These are phyloP conservation scores for Isatis tinctoria DNA, from an alignment of 345 rosid species.

Conservation along the genomic window DNA sequence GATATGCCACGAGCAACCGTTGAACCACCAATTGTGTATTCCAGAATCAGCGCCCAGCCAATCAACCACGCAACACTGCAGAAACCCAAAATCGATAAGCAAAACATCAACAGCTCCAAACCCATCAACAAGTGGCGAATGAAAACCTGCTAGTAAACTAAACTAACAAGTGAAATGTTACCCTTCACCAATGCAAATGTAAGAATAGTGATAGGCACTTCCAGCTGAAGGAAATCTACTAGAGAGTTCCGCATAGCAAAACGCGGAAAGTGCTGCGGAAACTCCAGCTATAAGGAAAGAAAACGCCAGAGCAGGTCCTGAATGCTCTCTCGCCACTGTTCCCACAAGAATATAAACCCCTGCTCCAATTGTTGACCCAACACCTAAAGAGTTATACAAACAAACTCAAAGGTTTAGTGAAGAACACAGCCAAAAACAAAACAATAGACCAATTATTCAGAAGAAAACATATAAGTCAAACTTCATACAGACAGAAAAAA, in stretches of 20 bases:
- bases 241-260: slow-evolving; percentile 94
- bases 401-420: neutral
- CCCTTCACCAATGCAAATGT: slow-evolving; percentile 98
- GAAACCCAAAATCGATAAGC: neutral
- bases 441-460: neutral
- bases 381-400: slow-evolving; percentile 46
- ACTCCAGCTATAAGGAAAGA: slow-evolving; percentile 91
- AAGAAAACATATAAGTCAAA: neutral
- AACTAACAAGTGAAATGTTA: slow-evolving; percentile 19
- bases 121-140: neutral
- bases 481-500: neutral
- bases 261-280: slow-evolving; percentile 90
- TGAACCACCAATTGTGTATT: slow-evolving; percentile 91
- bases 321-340: slow-evolving; percentile 97
- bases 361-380: slow-evolving; percentile 96
- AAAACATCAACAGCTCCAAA: neutral
- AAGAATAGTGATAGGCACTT: slow-evolving; percentile 94
- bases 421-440: neutral
- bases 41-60: slow-evolving; percentile 92
- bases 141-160: neutral
- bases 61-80: slow-evolving; percentile 84
- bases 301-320: slow-evolving; percentile 88
- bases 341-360: slow-evolving; percentile 98
- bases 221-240: slow-evolving; percentile 97
- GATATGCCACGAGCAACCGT: slow-evolving; percentile 94